Evolutionary conservation across 78 protist species (phyloP).

Genomic region (Chrysochromulina parva): DNA sequence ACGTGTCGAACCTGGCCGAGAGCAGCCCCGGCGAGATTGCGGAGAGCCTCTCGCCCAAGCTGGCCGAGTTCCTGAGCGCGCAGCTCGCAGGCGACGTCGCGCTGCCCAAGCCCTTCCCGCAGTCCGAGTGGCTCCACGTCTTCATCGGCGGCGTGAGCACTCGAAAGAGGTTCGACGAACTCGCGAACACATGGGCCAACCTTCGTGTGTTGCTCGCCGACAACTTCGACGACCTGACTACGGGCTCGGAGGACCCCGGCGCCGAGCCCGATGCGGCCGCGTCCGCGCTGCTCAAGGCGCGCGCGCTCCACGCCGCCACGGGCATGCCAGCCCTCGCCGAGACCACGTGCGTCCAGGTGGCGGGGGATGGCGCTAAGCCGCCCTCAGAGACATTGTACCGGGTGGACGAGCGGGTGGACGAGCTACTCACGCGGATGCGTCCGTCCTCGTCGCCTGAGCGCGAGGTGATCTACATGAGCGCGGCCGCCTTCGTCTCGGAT

Average conservation of each 20-base stretch:
- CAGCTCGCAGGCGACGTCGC: neutral
- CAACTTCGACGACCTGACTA: neutral
- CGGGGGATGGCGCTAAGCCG: neutral
- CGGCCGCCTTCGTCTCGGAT: neutral
- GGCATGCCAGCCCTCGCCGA: neutral
- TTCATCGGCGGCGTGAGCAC: neutral
- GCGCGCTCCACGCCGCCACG: neutral
- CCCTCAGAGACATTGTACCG: neutral
- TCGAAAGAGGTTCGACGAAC: neutral
- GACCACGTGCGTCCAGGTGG: neutral
- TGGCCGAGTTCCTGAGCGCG: neutral
- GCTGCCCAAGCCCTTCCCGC: neutral
- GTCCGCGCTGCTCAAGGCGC: neutral
- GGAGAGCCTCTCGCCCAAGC: neutral
- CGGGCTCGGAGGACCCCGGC: neutral
- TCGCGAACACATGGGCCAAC: neutral
- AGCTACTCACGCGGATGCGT: neutral
- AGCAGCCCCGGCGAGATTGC: neutral
- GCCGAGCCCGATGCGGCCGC: too few species aligned
- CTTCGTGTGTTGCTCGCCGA: neutral
- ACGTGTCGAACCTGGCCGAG: neutral
- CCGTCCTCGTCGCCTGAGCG: neutral
- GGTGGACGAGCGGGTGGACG: neutral
- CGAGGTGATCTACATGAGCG: neutral
- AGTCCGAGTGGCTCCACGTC: neutral